Evolutionary conservation across 345 rosid species (phyloP), one percentile per base, ranked within the genome.

Genomic region (Linum lewisii): DNA sequence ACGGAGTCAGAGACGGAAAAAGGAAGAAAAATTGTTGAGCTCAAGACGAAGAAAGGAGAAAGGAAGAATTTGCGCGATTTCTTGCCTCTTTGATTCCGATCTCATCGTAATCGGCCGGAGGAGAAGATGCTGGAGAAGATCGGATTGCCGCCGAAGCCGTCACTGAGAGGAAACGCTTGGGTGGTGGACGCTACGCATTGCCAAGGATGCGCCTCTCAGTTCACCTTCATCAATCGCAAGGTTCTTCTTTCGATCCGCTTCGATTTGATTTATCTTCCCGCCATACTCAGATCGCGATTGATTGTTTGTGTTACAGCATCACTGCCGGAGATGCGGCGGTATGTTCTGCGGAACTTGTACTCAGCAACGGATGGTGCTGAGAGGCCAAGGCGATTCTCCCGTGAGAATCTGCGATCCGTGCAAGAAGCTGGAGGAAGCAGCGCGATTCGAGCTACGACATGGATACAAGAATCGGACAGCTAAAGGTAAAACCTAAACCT

Each of bases 221-320:
- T 93, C 71, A 82, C 86, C 75, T 87, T 93, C 84, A 87, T 93
- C 84, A 89, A 89, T 80, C 97, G 96, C 84, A 89, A 93, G 97
- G 99, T 90, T 21, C 13, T 61, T 32, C 16, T 3, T 24, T 47
- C 20, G 2, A 11, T 42, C 47, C 10, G 5, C 38, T 34, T 34
- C 38, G 5, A 5, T 11, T 34, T 34, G 38, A 11, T 34, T 11
- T 16, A 1, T 42, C 47, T 11, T 42, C 18, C 47, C 2, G 47
- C 18, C 47, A 42, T 16, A 7, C 18, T 16, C 47, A 26, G 63
- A 19, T 25, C 34, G 42, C 60, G 34, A 25, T 29, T 66, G 34
- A 53, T 61, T 58, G 42, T 24, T 36, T 71, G 67, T 36, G 63
- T 34, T 26, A 19, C 84, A 93, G 99, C 97, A 93, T 69, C 97